phyloP scores from a whole-genome alignment of 2,329 filamentous ascomycete species.

The Lithohypha guttulata region DNA sequence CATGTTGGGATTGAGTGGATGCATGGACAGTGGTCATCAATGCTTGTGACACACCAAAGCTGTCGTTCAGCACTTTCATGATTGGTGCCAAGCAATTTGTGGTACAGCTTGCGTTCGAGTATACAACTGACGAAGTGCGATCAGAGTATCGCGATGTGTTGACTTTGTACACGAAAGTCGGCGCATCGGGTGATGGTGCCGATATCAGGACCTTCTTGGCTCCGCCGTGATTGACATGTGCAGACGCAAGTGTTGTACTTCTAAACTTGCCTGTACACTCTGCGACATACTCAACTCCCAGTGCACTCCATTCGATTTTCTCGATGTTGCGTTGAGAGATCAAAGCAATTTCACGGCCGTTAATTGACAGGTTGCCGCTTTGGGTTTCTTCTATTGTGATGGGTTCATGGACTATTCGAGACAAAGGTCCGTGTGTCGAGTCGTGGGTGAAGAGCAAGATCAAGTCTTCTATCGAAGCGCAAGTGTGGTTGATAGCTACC shows the following conservation, averaged over 20 bases:
- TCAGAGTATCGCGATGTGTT: constrained; percentile 23
- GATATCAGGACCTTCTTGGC: constrained; percentile 71
- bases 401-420: not conserved
- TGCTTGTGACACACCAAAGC: constrained; percentile 26
- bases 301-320: constrained; percentile 50
- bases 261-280: not conserved
- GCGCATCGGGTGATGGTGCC: constrained; percentile 52
- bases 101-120: constrained; percentile 27
- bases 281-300: constrained; percentile 47
- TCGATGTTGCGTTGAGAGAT: not conserved
- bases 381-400: not conserved
- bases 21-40: constrained; percentile 25
- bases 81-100: constrained; percentile 27
- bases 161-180: constrained; percentile 40
- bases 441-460: not conserved
- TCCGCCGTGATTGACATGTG: too few species aligned
- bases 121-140: constrained; percentile 16
- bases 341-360: not conserved
- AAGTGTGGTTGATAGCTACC: not conserved
- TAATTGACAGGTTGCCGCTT: not conserved
- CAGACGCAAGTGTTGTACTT: not conserved
- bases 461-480: not conserved
- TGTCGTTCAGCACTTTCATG: constrained; percentile 25
- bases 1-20: constrained; percentile 26
- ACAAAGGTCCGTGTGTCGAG: not conserved